Conservation (phyloP, 2,329 filamentous ascomycete genomes). For the Aspergillus novofumigatus region DNA sequence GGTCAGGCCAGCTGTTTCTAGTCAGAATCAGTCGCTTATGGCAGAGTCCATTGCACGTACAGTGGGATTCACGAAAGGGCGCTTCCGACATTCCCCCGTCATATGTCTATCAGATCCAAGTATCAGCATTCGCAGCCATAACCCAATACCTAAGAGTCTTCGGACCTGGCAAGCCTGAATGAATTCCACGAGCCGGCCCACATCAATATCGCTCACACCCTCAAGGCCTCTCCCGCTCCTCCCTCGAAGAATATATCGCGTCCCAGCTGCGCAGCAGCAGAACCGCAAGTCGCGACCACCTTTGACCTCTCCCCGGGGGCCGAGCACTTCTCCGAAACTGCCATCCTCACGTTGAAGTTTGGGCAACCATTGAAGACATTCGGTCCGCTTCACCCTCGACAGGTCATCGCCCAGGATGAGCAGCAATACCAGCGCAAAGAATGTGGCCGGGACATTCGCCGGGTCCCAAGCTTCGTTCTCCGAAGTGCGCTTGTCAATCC, state of each 20-base stretch:
- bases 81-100: slow-evolving; percentile 81
- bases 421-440: slow-evolving; percentile 77
- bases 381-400: slow-evolving; percentile 60
- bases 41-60: slow-evolving; percentile 42
- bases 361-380: slow-evolving; percentile 69
- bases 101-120: slow-evolving; percentile 56
- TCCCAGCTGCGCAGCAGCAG: slow-evolving; percentile 76
- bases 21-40: slow-evolving; percentile 12
- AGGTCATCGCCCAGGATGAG: slow-evolving; percentile 62
- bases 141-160: not conserved
- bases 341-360: slow-evolving; percentile 76
- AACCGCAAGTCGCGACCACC: slow-evolving; percentile 83
- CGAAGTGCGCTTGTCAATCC: slow-evolving; percentile 43
- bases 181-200: slow-evolving; percentile 65
- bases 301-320: slow-evolving; percentile 56
- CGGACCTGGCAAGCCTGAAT: slow-evolving; percentile 61
- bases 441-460: slow-evolving; percentile 83
- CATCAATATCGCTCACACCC: slow-evolving; percentile 68
- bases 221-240: slow-evolving; percentile 51
- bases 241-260: slow-evolving; percentile 77
- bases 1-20: slow-evolving; percentile 69
- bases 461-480: slow-evolving; percentile 61
- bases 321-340: slow-evolving; percentile 82
- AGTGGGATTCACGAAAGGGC: slow-evolving; percentile 76
- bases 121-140: slow-evolving; percentile 22